Conservation (phyloP, 139 green algal genomes). For the Auxenochlorella pyrenoidosa region DNA sequence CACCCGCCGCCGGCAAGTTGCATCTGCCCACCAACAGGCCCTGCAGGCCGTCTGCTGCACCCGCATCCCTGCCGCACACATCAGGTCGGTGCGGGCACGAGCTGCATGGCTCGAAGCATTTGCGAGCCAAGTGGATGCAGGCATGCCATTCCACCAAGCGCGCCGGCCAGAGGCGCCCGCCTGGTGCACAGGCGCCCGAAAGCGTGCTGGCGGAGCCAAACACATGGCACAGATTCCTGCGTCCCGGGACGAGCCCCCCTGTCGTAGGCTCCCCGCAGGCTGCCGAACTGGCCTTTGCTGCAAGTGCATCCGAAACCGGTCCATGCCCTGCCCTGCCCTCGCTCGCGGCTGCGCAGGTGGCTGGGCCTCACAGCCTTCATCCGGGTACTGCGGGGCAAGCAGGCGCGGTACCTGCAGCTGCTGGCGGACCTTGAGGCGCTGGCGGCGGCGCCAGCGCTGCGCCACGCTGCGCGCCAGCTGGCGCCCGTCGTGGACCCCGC, state of each 20-base stretch:
- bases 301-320: too few species aligned
- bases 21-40: conserved; percentile 6
- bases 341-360: conserved; percentile 46
- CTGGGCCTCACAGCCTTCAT: conserved; percentile 77
- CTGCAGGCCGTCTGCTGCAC: conserved; percentile 2
- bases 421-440: conserved; percentile 50
- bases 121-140: too few species aligned
- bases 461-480: conserved; percentile 49
- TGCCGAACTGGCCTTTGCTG: too few species aligned
- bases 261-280: too few species aligned
- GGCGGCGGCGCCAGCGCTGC: conserved; percentile 42
- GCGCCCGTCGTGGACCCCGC: conserved; percentile 47
- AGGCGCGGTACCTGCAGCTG: conserved; percentile 44
- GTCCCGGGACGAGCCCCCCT: too few species aligned
- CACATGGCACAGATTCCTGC: too few species aligned
- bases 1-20: conserved; percentile 29
- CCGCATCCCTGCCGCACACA: conserved; percentile 26
- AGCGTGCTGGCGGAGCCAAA: too few species aligned
- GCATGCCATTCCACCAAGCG: too few species aligned
- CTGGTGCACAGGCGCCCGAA: too few species aligned
- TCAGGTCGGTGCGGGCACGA: not conserved
- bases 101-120: too few species aligned
- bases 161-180: too few species aligned
- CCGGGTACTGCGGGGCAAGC: conserved; percentile 67
- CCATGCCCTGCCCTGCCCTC: not conserved